Base-by-base conservation (phyloP, 31 red algal species). In the Asparagopsis taxiformis region DNA sequence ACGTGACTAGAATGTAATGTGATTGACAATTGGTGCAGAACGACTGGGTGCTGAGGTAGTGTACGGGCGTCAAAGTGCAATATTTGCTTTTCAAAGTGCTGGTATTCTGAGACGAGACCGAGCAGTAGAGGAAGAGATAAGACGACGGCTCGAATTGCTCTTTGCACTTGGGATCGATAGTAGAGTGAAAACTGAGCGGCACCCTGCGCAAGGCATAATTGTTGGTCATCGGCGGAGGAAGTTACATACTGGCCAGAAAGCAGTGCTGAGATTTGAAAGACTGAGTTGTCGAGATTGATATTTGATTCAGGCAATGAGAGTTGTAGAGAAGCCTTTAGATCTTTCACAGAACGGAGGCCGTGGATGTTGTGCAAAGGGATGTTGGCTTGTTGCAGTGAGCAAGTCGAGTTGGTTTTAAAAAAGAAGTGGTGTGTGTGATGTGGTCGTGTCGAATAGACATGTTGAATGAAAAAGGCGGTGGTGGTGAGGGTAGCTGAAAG, bases 121-220 rank as follows among this genome's bases (percentile, higher is more conserved):
- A 55, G 52, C 26, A 55, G 13, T 15, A 55, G 13, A 15, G 52
- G 52, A 55, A 55, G 21, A 5, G 52, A 55, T 55, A 55, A 15
- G 26, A 19, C 26, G 26, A 55, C 0, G 26, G 52, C 52, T 55
- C 52, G 52, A 55, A 55, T 55, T 24, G 52, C 52, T 24, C 52
- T 19, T 19, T 55, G 52, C 21, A 55, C 52, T 11, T 24, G 52
- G 5, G 52, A 55, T 19, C 52, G 52, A 24, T 55, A 55, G 21
- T 24, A 24, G 5, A 55, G 52, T 5, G 13, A 19, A 15, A 24
- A 19, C 52, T 55, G 52, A 15, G 52, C 21, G 21, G 52, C 21
- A 5, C 21, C 52, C 26, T 24, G 21, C 21, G 52, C 26, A 11
- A 55, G 13, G 26, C 52, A 55, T 19, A 55, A 19, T 7, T 24